Percentiles rank a stretch among this genome's conserved stretches.
Conservation (phyloP, 2,329 filamentous ascomycete species). For the Talaromyces verruculosus region DNA sequence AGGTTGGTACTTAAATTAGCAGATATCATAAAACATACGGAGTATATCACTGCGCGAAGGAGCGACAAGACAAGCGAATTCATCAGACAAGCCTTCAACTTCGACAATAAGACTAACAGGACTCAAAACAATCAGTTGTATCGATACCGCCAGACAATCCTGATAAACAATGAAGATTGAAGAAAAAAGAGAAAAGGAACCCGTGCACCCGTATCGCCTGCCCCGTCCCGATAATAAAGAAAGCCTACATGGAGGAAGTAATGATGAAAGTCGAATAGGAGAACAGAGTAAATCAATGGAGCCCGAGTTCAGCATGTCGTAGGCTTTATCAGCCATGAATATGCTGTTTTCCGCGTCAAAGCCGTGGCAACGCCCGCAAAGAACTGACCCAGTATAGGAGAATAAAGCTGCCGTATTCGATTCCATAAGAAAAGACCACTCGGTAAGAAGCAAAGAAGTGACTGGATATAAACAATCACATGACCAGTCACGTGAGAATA, state of each 20-base stretch:
- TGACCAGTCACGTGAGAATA: slow-evolving; percentile 2
- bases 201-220: slow-evolving; percentile 20
- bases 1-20: neutral
- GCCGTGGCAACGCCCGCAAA: neutral
- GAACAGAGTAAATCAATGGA: neutral
- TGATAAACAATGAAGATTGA: neutral
- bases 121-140: slow-evolving; percentile 6
- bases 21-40: neutral
- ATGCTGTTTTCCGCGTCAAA: neutral
- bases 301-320: neutral
- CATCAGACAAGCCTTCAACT: neutral
- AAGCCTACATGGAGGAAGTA: neutral
- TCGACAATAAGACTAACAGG: neutral
- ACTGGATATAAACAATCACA: neutral
- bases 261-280: neutral
- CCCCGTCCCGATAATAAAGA: slow-evolving; percentile 12
- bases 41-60: neutral
- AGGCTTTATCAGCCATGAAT: neutral
- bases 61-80: neutral
- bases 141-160: slow-evolving; percentile 4
- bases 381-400: neutral
- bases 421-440: neutral
- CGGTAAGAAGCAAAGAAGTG: neutral
- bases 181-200: neutral
- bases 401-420: neutral